Percentiles rank a stretch among this genome's conserved stretches.
These are phyloP conservation scores for Carpinus fangiana DNA, from an alignment of 306 rosid genomes.

Conservation along the genomic window DNA sequence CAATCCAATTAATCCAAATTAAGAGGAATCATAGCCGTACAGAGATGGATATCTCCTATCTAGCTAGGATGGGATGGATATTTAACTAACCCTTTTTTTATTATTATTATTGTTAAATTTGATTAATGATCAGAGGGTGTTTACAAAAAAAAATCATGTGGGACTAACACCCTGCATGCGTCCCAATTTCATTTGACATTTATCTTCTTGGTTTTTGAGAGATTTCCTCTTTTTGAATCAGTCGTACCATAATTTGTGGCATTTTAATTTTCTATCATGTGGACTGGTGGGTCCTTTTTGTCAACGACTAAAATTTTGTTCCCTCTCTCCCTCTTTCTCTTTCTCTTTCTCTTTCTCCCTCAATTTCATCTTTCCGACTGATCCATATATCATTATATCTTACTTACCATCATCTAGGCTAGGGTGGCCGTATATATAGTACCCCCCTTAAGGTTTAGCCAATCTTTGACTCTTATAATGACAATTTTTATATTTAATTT, in stretches of 20 bases:
- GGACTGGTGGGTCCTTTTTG: slow-evolving; percentile 27
- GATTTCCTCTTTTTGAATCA: slow-evolving; percentile 24
- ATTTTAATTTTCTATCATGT: not conserved
- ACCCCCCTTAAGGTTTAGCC: too few species aligned
- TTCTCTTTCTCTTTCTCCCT: not conserved
- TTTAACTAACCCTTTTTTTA: not conserved
- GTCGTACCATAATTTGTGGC: slow-evolving; percentile 11
- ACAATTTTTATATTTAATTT: too few species aligned
- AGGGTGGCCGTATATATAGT: too few species aligned
- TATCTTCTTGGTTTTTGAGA: slow-evolving; percentile 28
- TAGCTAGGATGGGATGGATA: not conserved
- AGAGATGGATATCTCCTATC: not conserved
- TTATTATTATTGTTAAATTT: too few species aligned
- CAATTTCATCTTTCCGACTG: not conserved
- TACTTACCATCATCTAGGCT: too few species aligned
- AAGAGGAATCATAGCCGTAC: not conserved
- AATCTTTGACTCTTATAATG: too few species aligned
- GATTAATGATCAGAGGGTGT: too few species aligned
- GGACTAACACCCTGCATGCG: not conserved
- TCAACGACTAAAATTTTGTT: slow-evolving; percentile 2
- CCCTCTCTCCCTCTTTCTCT: not conserved
- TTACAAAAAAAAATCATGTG: too few species aligned
- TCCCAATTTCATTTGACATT: slow-evolving; percentile 23
- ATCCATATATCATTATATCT: too few species aligned
- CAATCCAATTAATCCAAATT: not conserved